These are phyloP conservation scores for Pittosporum tobira DNA, from an alignment of 129 eudicot genomes.

Conservation along the genomic window DNA sequence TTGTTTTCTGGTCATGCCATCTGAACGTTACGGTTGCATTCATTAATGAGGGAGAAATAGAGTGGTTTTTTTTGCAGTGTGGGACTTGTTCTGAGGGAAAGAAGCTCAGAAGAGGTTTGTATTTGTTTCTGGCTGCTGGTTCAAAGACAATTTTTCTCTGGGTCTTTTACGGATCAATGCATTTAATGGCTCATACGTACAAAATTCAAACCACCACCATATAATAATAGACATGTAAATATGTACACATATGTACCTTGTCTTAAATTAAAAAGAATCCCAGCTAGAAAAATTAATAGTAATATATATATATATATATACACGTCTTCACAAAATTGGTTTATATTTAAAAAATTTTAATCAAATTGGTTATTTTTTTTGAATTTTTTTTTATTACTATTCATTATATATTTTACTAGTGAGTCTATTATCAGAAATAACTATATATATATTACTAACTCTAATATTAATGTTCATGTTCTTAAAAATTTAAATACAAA, in stretches of 20 bases:
- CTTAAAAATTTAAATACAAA: too few relatives aligned
- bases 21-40: slow-evolving; percentile 54
- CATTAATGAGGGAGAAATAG: slow-evolving; percentile 25
- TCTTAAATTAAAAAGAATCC: background rate
- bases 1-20: slow-evolving; percentile 27
- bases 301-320: too few relatives aligned
- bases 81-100: slow-evolving; percentile 21
- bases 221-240: background rate
- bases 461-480: too few relatives aligned
- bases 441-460: too few relatives aligned
- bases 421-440: too few relatives aligned
- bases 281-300: too few relatives aligned
- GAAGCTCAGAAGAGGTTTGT: slow-evolving; percentile 19
- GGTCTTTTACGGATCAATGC: slow-evolving; percentile 29
- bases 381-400: too few relatives aligned
- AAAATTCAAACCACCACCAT: slow-evolving; percentile 17
- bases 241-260: background rate
- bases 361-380: too few relatives aligned
- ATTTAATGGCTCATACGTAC: slow-evolving; percentile 44
- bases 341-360: too few relatives aligned
- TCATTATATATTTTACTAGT: too few relatives aligned
- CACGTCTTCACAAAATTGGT: too few relatives aligned
- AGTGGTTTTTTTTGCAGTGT: slow-evolving; percentile 38
- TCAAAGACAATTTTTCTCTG: slow-evolving; percentile 18
- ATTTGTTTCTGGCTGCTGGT: slow-evolving; percentile 19